Evolutionary conservation across 768 basidiomycete genomes (phyloP).

Genomic region (Sistotremastrum niveocremeum): DNA sequence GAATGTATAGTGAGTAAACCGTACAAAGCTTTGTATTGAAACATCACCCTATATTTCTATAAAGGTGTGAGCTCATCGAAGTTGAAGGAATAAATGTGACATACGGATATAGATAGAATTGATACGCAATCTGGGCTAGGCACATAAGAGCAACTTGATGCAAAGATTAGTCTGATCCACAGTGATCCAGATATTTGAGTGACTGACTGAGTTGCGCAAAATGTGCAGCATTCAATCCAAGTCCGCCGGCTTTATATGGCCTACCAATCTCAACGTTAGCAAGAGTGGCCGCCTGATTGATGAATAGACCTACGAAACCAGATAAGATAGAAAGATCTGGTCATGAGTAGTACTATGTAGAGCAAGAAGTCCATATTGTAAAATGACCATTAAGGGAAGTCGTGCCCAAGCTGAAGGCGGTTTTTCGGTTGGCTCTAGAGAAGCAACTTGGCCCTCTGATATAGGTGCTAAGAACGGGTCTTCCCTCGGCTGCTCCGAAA

Average conservation of each 20-base stretch:
- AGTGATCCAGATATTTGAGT: neutral
- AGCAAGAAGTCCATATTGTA: conserved; percentile 84
- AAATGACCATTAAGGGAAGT: conserved; percentile 72
- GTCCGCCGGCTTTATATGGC: conserved; percentile 71
- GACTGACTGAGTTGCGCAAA: conserved; percentile 79
- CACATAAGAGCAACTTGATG: conserved; percentile 81
- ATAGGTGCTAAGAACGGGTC: conserved; percentile 37
- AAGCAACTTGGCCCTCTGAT: conserved; percentile 25
- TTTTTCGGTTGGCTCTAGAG: conserved; percentile 34
- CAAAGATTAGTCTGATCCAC: neutral
- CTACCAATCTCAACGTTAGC: conserved; percentile 23
- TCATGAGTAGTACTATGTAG: conserved; percentile 84
- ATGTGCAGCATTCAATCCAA: conserved; percentile 82
- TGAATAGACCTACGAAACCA: conserved; percentile 55
- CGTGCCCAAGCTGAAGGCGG: conserved; percentile 55
- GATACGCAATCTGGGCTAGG: conserved; percentile 84
- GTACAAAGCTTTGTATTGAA: neutral
- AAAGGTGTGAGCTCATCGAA: neutral
- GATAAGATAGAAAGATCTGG: conserved; percentile 84
- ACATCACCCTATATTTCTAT: conserved; percentile 52
- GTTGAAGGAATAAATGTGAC: conserved; percentile 15
- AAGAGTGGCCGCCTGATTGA: neutral
- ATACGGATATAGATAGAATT: conserved; percentile 83
- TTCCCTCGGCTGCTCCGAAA: conserved; percentile 25
- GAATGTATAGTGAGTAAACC: neutral